Percentiles rank a stretch among this genome's conserved stretches.
These are phyloP conservation scores for Ogataea philodendri DNA, from an alignment of 805 yeast genomes.

Conservation along the genomic window DNA sequence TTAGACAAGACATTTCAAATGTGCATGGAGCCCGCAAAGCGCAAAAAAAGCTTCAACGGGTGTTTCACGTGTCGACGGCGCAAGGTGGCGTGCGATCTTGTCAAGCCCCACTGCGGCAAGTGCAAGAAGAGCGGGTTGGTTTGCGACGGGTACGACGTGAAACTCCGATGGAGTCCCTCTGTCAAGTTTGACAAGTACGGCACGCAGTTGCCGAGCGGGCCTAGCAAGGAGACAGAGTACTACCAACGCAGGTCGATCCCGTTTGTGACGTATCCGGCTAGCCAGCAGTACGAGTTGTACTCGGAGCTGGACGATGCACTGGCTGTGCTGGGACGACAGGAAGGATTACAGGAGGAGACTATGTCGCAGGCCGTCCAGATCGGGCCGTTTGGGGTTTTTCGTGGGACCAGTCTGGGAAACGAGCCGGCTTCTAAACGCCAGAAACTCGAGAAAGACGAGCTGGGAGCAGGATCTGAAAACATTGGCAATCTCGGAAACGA, in stretches of 20 bases:
- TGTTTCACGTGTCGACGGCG: constrained; percentile 85
- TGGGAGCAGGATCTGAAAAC: constrained; percentile 11
- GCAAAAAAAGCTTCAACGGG: constrained; percentile 78
- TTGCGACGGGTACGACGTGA: constrained; percentile 84
- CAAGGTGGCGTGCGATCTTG: constrained; percentile 76
- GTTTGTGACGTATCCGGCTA: constrained; percentile 68
- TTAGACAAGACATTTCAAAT: neutral
- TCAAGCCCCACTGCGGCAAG: constrained; percentile 65
- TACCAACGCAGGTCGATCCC: constrained; percentile 71
- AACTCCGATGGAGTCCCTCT: constrained; percentile 74
- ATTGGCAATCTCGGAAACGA: constrained; percentile 44
- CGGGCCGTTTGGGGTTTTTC: constrained; percentile 86
- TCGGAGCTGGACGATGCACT: constrained; percentile 80
- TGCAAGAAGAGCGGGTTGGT: constrained; percentile 64
- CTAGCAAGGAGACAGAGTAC: constrained; percentile 43
- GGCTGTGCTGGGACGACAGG: constrained; percentile 49
- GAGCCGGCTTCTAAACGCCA: constrained; percentile 23
- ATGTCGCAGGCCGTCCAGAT: constrained; percentile 28
- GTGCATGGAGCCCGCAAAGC: constrained; percentile 23
- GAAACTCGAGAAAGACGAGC: constrained; percentile 16
- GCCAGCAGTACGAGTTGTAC: constrained; percentile 60
- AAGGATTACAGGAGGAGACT: constrained; percentile 38
- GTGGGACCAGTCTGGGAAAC: no score
- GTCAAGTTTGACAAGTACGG: constrained; percentile 49
- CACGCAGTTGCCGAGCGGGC: constrained; percentile 34